phyloP scores from a whole-genome alignment of 305 asterid genomes.

The Fraxinus albicans region DNA sequence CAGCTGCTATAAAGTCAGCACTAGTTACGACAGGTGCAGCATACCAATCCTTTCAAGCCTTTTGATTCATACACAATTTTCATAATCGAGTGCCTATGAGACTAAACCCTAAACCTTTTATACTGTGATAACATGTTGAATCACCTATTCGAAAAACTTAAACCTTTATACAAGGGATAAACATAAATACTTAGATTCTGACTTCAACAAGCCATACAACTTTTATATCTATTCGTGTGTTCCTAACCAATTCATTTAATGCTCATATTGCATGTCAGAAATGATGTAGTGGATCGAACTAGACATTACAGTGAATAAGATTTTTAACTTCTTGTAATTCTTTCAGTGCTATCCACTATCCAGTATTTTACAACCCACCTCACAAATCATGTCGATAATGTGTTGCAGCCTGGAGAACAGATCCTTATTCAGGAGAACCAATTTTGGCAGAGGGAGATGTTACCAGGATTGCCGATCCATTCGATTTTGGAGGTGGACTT shows the following conservation, averaged over 20 bases:
- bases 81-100: background rate
- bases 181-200: background rate
- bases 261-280: background rate
- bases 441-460: conserved; percentile 39
- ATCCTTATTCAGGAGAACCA: conserved; percentile 38
- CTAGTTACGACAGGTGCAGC: conserved; percentile 54
- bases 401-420: conserved; percentile 12
- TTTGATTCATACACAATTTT: background rate
- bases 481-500: conserved; percentile 55
- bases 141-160: background rate
- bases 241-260: background rate
- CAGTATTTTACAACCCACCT: background rate
- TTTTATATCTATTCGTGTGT: background rate
- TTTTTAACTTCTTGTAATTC: background rate
- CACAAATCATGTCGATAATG: background rate
- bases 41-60: background rate
- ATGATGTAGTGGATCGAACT: background rate
- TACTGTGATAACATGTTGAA: background rate
- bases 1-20: conserved; percentile 59
- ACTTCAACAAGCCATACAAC: background rate
- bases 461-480: conserved; percentile 43
- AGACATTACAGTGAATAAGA: background rate
- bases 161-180: background rate
- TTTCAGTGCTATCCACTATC: background rate
- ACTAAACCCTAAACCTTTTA: background rate